Evolutionary conservation across 2,329 filamentous ascomycete genomes (phyloP).

Genomic region (Ophidiomyces ophidiicola): DNA sequence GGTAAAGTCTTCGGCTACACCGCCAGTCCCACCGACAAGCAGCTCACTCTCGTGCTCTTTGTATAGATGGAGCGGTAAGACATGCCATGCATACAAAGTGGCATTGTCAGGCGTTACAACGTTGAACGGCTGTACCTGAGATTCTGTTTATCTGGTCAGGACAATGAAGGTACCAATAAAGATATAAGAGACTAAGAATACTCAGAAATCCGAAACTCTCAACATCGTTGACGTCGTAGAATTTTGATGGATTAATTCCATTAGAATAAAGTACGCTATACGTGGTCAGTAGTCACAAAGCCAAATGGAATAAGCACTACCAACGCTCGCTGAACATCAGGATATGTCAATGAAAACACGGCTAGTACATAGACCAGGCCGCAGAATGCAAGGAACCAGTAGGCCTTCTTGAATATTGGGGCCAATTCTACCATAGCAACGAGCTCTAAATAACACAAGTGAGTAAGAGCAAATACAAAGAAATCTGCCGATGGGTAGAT

Average conservation of each 20-base stretch:
- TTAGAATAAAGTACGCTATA: conserved; percentile 70
- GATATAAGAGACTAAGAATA: conserved; percentile 31
- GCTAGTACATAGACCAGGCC: conserved; percentile 55
- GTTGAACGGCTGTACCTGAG: conserved; percentile 79
- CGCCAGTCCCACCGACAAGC: conserved; percentile 43
- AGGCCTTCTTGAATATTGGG: conserved; percentile 40
- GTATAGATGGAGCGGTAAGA: conserved; percentile 69
- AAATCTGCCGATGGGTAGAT: background rate
- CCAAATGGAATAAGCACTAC: conserved; percentile 21
- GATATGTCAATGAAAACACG: conserved; percentile 53
- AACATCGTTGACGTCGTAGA: conserved; percentile 60
- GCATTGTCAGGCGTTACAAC: conserved; percentile 63
- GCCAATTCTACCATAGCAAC: conserved; percentile 26
- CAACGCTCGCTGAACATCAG: conserved; percentile 70
- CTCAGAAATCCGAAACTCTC: conserved; percentile 79
- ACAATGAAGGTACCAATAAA: background rate
- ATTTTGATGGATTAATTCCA: conserved; percentile 59
- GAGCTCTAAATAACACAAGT: background rate
- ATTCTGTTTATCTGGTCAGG: conserved; percentile 31
- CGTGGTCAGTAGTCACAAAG: background rate
- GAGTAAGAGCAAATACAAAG: too few relatives aligned
- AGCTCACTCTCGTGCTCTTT: conserved; percentile 56
- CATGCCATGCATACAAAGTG: conserved; percentile 77
- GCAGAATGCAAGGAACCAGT: conserved; percentile 46
- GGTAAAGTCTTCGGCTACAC: conserved; percentile 36